Evolutionary conservation across 441 rosid genomes (phyloP).

Genomic region (Capsella rubella): DNA sequence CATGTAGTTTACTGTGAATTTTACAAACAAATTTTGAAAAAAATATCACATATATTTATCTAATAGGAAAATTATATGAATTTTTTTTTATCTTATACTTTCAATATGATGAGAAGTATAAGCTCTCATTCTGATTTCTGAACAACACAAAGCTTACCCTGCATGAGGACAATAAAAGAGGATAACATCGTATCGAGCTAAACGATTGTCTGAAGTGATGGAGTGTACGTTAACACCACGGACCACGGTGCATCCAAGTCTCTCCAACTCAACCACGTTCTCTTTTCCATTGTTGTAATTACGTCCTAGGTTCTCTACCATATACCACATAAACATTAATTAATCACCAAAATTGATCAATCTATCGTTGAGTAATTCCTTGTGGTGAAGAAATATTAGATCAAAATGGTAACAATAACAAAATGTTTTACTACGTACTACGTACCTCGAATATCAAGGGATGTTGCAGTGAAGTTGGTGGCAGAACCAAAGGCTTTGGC

Average conservation of each 20-base stretch:
- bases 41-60: no score
- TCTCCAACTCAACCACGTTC: constrained; percentile 45
- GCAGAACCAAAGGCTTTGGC: constrained; percentile 43
- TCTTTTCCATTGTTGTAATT: constrained; percentile 39
- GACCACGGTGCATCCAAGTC: constrained; percentile 46
- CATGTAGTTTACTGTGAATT: constrained; percentile 34
- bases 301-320: constrained; percentile 18
- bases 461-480: constrained; percentile 43
- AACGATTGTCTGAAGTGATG: constrained; percentile 32
- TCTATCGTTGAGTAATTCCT: neutral
- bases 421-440: neutral
- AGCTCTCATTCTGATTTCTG: neutral
- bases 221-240: constrained; percentile 48
- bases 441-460: constrained; percentile 32
- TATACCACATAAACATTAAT: neutral
- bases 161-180: constrained; percentile 56
- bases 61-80: no score
- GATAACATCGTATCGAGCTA: constrained; percentile 44
- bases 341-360: neutral
- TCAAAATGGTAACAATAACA: neutral
- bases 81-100: no score
- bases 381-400: neutral
- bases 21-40: neutral
- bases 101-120: neutral
- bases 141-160: neutral